phyloP scores from a whole-genome alignment of 306 rosid species.

The Styphnolobium japonicum region DNA sequence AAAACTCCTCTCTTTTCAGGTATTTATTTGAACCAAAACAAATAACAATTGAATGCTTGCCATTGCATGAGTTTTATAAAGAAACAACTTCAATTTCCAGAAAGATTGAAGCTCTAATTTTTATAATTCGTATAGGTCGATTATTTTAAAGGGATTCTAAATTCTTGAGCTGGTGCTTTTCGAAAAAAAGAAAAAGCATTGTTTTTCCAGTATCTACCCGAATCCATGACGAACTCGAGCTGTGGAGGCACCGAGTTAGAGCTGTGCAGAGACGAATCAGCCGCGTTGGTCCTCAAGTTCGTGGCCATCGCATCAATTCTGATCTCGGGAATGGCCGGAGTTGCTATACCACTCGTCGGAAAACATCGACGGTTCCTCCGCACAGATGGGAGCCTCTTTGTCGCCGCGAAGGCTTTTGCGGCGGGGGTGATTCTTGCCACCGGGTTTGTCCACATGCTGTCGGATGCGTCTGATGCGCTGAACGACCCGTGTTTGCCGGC shows the following conservation, averaged over 20 bases:
- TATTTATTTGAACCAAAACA: constrained; percentile 21
- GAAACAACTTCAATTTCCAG: background rate
- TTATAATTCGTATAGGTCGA: background rate
- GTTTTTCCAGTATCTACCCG: constrained; percentile 32
- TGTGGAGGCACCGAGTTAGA: constrained; percentile 52
- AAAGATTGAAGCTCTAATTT: background rate
- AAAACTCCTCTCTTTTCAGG: constrained; percentile 46
- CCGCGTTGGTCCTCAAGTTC: constrained; percentile 62
- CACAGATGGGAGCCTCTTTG: constrained; percentile 75
- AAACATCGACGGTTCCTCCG: constrained; percentile 55
- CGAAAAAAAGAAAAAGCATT: constrained; percentile 28
- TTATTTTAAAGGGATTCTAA: constrained; percentile 22
- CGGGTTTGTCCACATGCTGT: constrained; percentile 91
- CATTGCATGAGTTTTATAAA: background rate
- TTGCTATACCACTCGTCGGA: constrained; percentile 72
- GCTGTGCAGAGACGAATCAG: constrained; percentile 62
- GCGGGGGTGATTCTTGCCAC: constrained; percentile 95
- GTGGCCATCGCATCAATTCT: constrained; percentile 78
- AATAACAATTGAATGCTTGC: background rate
- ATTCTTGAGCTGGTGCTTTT: constrained; percentile 16
- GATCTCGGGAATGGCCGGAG: constrained; percentile 61
- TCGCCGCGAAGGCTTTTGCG: constrained; percentile 81
- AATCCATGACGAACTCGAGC: constrained; percentile 51
- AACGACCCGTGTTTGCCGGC: constrained; percentile 61
- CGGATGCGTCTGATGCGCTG: constrained; percentile 56